Conservation (phyloP, 345 rosid species). For the Passiflora organensis region DNA sequence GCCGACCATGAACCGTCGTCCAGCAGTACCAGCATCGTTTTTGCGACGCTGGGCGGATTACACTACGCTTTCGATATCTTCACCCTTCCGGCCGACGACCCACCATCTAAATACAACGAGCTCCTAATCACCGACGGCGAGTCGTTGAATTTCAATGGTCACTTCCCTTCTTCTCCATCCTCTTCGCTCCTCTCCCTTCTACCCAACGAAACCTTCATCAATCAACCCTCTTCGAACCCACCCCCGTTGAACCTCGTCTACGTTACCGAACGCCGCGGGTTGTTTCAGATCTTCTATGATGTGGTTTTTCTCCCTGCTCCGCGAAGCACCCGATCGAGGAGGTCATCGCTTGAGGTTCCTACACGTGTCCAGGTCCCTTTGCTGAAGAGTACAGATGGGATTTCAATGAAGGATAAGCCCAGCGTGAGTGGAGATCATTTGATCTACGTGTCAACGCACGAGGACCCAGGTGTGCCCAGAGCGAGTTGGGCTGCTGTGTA, state of each 20-base stretch:
- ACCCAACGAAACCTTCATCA: slow-evolving; percentile 23
- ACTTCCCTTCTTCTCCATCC: slow-evolving; percentile 58
- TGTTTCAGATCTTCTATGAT: slow-evolving; percentile 58
- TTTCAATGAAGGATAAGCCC: slow-evolving; percentile 77
- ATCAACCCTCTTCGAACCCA: slow-evolving; percentile 9
- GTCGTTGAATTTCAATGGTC: slow-evolving; percentile 78
- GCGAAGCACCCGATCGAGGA: slow-evolving; percentile 18
- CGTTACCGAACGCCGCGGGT: slow-evolving; percentile 70
- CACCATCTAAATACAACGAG: slow-evolving; percentile 36
- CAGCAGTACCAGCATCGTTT: slow-evolving; percentile 35
- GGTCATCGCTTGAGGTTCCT: no score
- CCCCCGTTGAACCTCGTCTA: slow-evolving; percentile 51
- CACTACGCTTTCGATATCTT: slow-evolving; percentile 70
- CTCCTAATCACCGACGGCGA: slow-evolving; percentile 62
- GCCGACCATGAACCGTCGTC: background rate
- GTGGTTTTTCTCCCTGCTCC: slow-evolving; percentile 20
- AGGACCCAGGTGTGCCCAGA: slow-evolving; percentile 57
- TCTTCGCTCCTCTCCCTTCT: slow-evolving; percentile 29
- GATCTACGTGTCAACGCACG: slow-evolving; percentile 77
- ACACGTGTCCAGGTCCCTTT: slow-evolving; percentile 50
- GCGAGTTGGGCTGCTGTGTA: slow-evolving; percentile 79
- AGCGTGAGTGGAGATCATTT: slow-evolving; percentile 46
- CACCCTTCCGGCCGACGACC: slow-evolving; percentile 35
- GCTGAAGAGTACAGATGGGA: slow-evolving; percentile 30
- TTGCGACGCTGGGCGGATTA: slow-evolving; percentile 60